Evolutionary conservation across 257 asterid genomes (phyloP).

Genomic region (Ligustrum vulgare): DNA sequence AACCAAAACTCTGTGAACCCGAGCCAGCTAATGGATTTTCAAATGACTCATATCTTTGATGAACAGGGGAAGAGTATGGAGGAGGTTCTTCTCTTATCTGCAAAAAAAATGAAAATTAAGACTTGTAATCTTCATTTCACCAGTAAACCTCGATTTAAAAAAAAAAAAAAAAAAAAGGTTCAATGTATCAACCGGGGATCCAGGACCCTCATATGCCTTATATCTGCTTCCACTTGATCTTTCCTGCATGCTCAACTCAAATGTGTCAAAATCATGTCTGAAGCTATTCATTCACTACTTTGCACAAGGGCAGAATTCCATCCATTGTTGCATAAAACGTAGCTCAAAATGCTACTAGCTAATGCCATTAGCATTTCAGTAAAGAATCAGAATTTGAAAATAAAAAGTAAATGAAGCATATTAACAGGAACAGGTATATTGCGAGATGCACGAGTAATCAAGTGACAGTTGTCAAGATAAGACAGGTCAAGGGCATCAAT

Average conservation of each 20-base stretch:
- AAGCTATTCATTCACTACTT: slow-evolving; percentile 6
- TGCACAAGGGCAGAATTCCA: slow-evolving; percentile 10
- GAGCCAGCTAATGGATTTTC: slow-evolving; percentile 91
- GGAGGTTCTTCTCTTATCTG: slow-evolving; percentile 98
- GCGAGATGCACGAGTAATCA: background rate
- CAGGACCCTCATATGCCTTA: slow-evolving; percentile 57
- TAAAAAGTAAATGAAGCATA: background rate
- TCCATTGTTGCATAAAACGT: background rate
- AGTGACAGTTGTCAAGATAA: slow-evolving; percentile 4
- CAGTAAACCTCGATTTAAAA: slow-evolving; percentile 10
- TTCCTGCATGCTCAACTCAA: slow-evolving; percentile 61
- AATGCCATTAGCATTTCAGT: background rate
- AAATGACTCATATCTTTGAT: slow-evolving; percentile 73
- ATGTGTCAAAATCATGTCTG: slow-evolving; percentile 22
- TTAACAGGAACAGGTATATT: background rate
- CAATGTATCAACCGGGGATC: slow-evolving; percentile 65
- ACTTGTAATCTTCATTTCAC: slow-evolving; percentile 13
- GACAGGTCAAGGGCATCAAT: background rate
- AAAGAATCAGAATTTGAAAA: background rate
- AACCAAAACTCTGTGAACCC: slow-evolving; percentile 60
- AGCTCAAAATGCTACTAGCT: background rate
- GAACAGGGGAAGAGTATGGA: slow-evolving; percentile 93
- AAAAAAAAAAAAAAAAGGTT: background rate
- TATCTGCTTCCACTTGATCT: slow-evolving; percentile 66
- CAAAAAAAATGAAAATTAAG: slow-evolving; percentile 27